Percentiles rank a stretch among this genome's conserved stretches.
phyloP scores from a whole-genome alignment of 2,329 filamentous ascomycete species.

The Lizonia empirigonia region DNA sequence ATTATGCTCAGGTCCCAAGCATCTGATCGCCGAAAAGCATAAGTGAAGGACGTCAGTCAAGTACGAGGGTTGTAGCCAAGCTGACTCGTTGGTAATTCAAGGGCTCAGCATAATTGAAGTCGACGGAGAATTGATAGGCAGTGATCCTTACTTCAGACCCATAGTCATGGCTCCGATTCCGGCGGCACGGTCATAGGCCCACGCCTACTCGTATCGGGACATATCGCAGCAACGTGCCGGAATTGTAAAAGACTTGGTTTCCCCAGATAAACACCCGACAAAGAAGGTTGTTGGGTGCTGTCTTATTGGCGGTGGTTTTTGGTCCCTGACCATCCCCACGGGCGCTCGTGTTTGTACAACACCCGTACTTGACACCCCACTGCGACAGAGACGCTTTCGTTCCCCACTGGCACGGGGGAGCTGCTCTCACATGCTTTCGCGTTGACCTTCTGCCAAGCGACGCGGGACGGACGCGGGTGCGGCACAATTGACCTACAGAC shows the following conservation, averaged over 20 bases:
- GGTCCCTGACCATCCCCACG: slow-evolving; percentile 30
- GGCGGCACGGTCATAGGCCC: slow-evolving; percentile 30
- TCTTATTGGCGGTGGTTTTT: slow-evolving; percentile 9
- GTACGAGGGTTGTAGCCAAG: slow-evolving; percentile 10
- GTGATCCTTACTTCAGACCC: slow-evolving; percentile 28
- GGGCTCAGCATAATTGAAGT: slow-evolving; percentile 10
- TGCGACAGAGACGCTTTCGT: slow-evolving; percentile 12
- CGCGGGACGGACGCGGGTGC: slow-evolving; percentile 15
- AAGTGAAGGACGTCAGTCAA: slow-evolving; percentile 12
- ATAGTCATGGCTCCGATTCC: slow-evolving; percentile 38
- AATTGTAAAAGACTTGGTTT: slow-evolving; percentile 25
- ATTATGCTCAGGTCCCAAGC: slow-evolving; percentile 12
- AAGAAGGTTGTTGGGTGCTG: slow-evolving; percentile 1
- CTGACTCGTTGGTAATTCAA: slow-evolving; percentile 19
- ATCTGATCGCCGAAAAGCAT: slow-evolving; percentile 12
- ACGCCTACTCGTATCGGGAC: slow-evolving; percentile 19
- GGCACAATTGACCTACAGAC: slow-evolving; percentile 15
- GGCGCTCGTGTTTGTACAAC: slow-evolving; percentile 11
- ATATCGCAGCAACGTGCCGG: slow-evolving; percentile 22
- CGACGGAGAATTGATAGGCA: slow-evolving; percentile 24
- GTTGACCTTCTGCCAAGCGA: slow-evolving; percentile 9
- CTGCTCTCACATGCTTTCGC: slow-evolving; percentile 20
- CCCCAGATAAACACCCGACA: slow-evolving; percentile 28
- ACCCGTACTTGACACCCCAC: slow-evolving; percentile 22
- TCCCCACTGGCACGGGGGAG: slow-evolving; percentile 25